Evolutionary conservation across 495 filamentous ascomycete species (phyloP), one percentile per base, ranked within the genome.

Genomic region (Halenospora varia): DNA sequence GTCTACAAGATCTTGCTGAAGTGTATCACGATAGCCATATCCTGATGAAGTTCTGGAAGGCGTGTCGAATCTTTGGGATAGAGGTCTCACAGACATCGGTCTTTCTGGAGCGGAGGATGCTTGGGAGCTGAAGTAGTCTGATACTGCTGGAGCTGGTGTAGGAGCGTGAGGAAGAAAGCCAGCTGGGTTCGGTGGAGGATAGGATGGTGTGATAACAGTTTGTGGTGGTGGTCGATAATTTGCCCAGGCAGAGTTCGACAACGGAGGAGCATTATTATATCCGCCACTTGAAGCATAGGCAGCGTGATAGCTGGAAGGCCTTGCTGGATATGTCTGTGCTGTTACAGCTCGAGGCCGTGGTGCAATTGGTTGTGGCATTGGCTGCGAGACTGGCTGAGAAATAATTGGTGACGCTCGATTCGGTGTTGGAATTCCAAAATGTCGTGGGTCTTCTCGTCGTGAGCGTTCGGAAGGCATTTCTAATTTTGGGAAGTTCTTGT

Each of bases 241-340:
- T 3, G 18, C 50, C 19, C 41, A 67, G 0, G 61, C 61, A 10
- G 57, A 62, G 3, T 3, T 25, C 4, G 64, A 59, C 29, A 62
- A 22, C 11, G 64, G 64, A 18, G 61, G 61, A 6, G 61, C 47
- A 48, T 9, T n/a, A 13, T 8, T 23, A 35, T 59, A 51, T 20
- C 51, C 53, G 29, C 19, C 35, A 10, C 17, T 23, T 19, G 53
- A 19, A 8, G 23, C 25, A 40, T 59, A 25, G 0, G 61, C 25
- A 40, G 50, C 45, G 53, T 66, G 48, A 46, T 57, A 62, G 24
- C 59, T 62, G 17, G 40, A 15, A 18, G 64, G 64, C 48, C 56
- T 57, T 24, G 52, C 2, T 6, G 55, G 59, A 25, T 51, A 46
- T 24, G 64, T 52, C 6, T 61, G 55, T 3, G 58, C 23, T 40